These are phyloP conservation scores for Pseudogymnoascus sp. DNA, from an alignment of 2,329 filamentous ascomycete species.

Conservation along the genomic window DNA sequence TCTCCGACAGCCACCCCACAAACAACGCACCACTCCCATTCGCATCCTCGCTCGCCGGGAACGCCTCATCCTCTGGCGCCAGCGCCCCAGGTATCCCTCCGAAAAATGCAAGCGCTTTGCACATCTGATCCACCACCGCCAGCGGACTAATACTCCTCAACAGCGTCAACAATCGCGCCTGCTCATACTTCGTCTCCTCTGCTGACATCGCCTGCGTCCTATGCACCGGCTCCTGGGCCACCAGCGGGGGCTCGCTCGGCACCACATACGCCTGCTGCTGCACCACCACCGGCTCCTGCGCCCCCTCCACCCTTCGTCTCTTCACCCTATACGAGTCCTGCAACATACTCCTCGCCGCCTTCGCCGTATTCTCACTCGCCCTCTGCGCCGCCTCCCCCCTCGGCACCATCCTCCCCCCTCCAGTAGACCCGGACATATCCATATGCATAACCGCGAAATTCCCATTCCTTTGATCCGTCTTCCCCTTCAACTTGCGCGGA, in stretches of 20 bases:
- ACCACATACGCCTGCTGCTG: background rate
- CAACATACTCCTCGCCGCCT: conserved; percentile 47
- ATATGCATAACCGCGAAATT: conserved; percentile 59
- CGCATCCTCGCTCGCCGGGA: conserved; percentile 46
- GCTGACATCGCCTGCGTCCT: conserved; percentile 31
- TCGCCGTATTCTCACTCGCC: conserved; percentile 52
- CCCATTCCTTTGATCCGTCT: conserved; percentile 45
- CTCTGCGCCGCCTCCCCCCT: conserved; percentile 53
- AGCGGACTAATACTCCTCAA: conserved; percentile 46
- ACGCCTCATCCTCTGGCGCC: conserved; percentile 40
- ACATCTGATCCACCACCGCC: conserved; percentile 52
- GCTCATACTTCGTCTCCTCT: conserved; percentile 47
- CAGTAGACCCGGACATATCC: conserved; percentile 37
- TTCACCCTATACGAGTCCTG: conserved; percentile 43
- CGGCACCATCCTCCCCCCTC: conserved; percentile 34
- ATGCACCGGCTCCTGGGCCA: conserved; percentile 12
- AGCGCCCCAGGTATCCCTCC: conserved; percentile 49
- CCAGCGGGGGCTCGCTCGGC: background rate
- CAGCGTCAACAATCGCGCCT: conserved; percentile 49
- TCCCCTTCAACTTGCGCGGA: conserved; percentile 53
- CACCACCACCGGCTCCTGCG: conserved; percentile 16
- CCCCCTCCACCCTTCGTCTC: conserved; percentile 20
- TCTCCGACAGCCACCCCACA: conserved; percentile 53
- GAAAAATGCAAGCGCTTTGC: conserved; percentile 54
- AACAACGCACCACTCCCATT: conserved; percentile 51